Percentiles rank a stretch among this genome's conserved stretches.
These are phyloP conservation scores for Populus pruinosa DNA, from an alignment of 345 rosid genomes.

Conservation along the genomic window DNA sequence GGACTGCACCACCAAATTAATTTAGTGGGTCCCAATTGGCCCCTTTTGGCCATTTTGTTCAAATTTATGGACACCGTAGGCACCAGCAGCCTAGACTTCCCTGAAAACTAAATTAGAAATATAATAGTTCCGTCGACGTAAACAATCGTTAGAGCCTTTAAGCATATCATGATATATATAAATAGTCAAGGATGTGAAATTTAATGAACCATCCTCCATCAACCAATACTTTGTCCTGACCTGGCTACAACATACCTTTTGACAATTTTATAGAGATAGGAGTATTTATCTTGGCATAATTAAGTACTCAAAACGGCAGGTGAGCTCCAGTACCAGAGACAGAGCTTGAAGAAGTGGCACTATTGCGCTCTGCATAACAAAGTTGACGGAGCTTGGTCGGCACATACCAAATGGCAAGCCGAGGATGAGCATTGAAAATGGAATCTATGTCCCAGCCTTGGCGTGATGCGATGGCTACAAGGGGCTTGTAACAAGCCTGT, in stretches of 20 bases:
- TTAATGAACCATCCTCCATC: neutral
- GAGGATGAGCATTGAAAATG: conserved; percentile 81
- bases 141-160: neutral
- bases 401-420: conserved; percentile 92
- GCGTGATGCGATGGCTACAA: conserved; percentile 71
- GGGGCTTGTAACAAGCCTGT: conserved; percentile 93
- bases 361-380: conserved; percentile 71
- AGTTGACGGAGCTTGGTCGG: conserved; percentile 97
- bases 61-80: too few species aligned
- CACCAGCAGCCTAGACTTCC: too few species aligned
- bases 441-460: conserved; percentile 97
- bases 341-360: conserved; percentile 44
- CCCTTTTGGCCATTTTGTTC: too few species aligned
- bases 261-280: neutral
- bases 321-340: conserved; percentile 38
- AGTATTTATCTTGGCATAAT: neutral
- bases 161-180: neutral
- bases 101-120: too few species aligned
- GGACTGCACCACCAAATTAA: too few species aligned
- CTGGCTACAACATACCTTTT: neutral
- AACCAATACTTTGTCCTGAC: neutral
- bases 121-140: too few species aligned
- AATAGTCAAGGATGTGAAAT: neutral
- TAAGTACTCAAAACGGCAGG: conserved; percentile 23
- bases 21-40: too few species aligned